Evolutionary conservation across 805 yeast species (phyloP).

Genomic region (Saccharomycopsis sp.): DNA sequence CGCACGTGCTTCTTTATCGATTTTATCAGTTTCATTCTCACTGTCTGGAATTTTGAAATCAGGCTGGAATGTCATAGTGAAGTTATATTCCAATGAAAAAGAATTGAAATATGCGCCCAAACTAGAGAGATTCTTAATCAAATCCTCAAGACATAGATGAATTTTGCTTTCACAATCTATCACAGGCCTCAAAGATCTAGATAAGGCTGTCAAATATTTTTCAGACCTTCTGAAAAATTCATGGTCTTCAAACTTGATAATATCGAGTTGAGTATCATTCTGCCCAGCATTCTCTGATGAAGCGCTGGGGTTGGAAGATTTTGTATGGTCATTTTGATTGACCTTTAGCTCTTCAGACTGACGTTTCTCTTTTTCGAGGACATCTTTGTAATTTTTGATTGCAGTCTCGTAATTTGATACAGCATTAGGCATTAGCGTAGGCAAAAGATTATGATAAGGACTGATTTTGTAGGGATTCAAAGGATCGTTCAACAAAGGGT

Average conservation of each 20-base stretch:
- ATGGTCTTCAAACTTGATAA: constrained; percentile 18
- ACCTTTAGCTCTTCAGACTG: constrained; percentile 11
- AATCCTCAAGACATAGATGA: constrained; percentile 35
- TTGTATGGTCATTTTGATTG: constrained; percentile 1
- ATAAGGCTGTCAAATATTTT: constrained; percentile 8
- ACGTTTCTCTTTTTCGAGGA: constrained; percentile 11
- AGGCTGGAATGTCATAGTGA: constrained; percentile 21
- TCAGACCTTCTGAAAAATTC: constrained; percentile 14
- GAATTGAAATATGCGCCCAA: constrained; percentile 66
- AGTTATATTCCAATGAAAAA: constrained; percentile 41
- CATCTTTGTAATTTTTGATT: constrained; percentile 9
- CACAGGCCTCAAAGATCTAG: constrained; percentile 9
- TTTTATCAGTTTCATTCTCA: background rate
- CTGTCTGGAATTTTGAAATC: constrained; percentile 14
- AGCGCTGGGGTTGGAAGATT: too few species aligned
- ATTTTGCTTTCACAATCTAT: constrained; percentile 22
- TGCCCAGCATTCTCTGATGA: background rate
- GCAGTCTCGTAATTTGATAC: constrained; percentile 15
- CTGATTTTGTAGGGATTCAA: constrained; percentile 18
- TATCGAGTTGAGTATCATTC: constrained; percentile 8
- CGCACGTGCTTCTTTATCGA: background rate
- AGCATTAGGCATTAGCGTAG: constrained; percentile 12
- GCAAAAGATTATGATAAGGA: constrained; percentile 20
- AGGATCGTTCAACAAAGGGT: constrained; percentile 18
- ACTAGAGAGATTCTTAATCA: constrained; percentile 61